A percentile compares a stretch with the other conserved stretches of the same genome.
phyloP scores from a whole-genome alignment of 176 grass and related monocot species.

The Bolboschoenus planiculmis region DNA sequence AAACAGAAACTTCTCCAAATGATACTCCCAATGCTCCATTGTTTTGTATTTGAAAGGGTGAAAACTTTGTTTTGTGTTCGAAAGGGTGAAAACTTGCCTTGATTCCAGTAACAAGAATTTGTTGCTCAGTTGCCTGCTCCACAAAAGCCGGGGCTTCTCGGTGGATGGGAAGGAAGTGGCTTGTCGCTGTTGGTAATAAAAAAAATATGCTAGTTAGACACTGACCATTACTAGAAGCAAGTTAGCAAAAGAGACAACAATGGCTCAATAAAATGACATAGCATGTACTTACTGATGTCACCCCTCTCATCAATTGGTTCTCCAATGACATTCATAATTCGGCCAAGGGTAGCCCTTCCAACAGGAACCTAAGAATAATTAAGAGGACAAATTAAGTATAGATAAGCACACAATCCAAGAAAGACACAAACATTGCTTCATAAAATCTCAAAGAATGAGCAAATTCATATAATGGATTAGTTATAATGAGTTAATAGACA shows the following conservation, averaged over 20 bases:
- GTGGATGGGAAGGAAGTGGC: constrained; percentile 84
- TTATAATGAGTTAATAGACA: neutral
- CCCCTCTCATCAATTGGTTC: constrained; percentile 88
- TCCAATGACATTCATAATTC: constrained; percentile 89
- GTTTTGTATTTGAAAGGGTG: neutral
- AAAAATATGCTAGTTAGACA: neutral
- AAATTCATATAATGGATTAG: neutral
- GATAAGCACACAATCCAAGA: too few species aligned
- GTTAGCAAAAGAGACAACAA: neutral
- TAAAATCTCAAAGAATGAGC: neutral
- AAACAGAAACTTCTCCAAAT: neutral
- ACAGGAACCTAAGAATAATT: constrained; percentile 64
- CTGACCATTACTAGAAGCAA: neutral
- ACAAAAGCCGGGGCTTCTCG: constrained; percentile 84
- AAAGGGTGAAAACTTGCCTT: constrained; percentile 46
- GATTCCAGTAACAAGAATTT: constrained; percentile 98
- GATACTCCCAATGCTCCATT: neutral
- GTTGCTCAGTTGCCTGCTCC: constrained; percentile 90
- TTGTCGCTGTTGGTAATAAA: constrained; percentile 37
- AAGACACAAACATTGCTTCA: neutral
- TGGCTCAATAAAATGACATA: neutral
- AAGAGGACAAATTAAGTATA: neutral
- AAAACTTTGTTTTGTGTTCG: too few species aligned
- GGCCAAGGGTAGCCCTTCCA: constrained; percentile 88
- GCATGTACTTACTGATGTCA: constrained; percentile 59